Evolutionary conservation across 108 stramenopile genomes (phyloP).

Genomic region (Phaeodactylum tricornutum): DNA sequence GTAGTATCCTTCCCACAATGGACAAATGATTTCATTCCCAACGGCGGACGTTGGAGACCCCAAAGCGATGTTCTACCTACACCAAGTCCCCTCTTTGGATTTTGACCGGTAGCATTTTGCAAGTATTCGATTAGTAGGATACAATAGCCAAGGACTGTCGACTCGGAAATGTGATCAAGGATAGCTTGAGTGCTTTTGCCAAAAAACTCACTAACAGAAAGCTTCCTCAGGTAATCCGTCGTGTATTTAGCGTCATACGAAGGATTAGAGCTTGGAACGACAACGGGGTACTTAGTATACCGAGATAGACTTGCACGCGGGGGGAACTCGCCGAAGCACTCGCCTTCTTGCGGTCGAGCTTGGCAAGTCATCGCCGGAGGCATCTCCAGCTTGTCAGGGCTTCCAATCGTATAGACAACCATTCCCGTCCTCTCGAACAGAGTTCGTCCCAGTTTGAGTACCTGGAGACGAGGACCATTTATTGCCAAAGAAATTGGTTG

Average conservation of each 20-base stretch:
- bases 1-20: slow-evolving; percentile 18
- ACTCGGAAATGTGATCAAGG: slow-evolving; percentile 31
- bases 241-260: slow-evolving; percentile 59
- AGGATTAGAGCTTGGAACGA: slow-evolving; percentile 75
- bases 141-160: slow-evolving; percentile 51
- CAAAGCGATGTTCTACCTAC: slow-evolving; percentile 57
- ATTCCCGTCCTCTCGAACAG: slow-evolving; percentile 65
- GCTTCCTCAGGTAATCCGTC: slow-evolving; percentile 32
- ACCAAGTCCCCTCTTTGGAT: slow-evolving; percentile 65
- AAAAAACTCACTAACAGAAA: slow-evolving; percentile 5
- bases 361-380: slow-evolving; percentile 79
- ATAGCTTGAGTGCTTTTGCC: slow-evolving; percentile 5
- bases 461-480: slow-evolving; percentile 42
- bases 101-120: slow-evolving; percentile 38
- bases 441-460: slow-evolving; percentile 34
- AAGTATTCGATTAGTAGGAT: slow-evolving; percentile 53
- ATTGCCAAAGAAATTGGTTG: slow-evolving; percentile 60
- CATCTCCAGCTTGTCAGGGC: slow-evolving; percentile 25
- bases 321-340: slow-evolving; percentile 85
- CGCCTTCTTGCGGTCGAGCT: slow-evolving; percentile 81
- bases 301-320: slow-evolving; percentile 46
- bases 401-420: slow-evolving; percentile 75
- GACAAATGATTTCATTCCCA: slow-evolving; percentile 52
- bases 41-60: slow-evolving; percentile 79
- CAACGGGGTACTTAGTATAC: slow-evolving; percentile 72